phyloP scores from a whole-genome alignment of 139 green algal genomes.

The Micractinium sp. region DNA sequence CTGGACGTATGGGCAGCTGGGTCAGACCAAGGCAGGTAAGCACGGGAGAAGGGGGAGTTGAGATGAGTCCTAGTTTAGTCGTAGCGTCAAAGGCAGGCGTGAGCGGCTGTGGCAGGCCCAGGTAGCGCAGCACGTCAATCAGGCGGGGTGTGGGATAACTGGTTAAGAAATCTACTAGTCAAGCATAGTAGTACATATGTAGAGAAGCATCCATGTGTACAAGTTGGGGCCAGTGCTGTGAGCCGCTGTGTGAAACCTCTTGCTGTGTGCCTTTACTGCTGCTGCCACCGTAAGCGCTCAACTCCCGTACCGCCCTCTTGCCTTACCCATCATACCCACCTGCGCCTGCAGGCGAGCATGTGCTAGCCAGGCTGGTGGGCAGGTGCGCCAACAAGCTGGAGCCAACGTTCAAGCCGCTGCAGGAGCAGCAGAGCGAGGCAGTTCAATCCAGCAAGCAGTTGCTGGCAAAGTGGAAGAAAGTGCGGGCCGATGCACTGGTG shows the following conservation, averaged over 20 bases:
- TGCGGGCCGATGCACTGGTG: neutral
- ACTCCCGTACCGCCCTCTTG: neutral
- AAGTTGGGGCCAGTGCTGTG: neutral
- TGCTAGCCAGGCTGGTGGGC: neutral
- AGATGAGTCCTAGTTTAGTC: too few relatives aligned
- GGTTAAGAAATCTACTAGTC: too few relatives aligned
- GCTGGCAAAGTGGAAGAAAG: neutral
- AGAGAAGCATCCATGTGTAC: neutral
- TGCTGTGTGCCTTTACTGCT: neutral
- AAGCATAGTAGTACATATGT: neutral
- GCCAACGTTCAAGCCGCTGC: too few relatives aligned
- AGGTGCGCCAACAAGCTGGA: neutral
- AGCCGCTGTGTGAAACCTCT: too few relatives aligned
- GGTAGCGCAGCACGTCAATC: too few relatives aligned
- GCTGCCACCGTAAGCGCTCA: neutral
- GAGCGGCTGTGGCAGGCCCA: too few relatives aligned
- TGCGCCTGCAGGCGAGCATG: neutral
- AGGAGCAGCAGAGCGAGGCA: neutral
- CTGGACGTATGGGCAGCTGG: neutral
- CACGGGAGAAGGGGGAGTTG: too few relatives aligned
- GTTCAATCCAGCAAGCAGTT: neutral
- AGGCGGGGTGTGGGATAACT: too few relatives aligned
- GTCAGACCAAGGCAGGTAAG: neutral
- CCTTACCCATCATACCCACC: neutral
- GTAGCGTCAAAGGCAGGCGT: too few relatives aligned